phyloP scores from a whole-genome alignment of 176 grass and related monocot species.

The Puya raimondii region DNA sequence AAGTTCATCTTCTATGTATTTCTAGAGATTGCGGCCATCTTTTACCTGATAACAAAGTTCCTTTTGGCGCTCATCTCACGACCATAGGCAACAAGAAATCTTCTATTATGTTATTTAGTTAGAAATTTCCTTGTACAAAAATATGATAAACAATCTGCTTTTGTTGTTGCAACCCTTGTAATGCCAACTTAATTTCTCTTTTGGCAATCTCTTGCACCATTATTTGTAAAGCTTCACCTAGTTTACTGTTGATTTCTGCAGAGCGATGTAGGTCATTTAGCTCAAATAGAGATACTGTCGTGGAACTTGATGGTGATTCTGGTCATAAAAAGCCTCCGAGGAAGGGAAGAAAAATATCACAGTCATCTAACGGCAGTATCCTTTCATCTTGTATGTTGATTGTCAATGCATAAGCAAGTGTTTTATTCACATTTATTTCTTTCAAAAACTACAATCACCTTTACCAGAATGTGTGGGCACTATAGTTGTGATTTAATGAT shows the following conservation, averaged over 20 bases:
- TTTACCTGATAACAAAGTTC: too few species aligned
- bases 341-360: conserved; percentile 56
- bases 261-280: conserved; percentile 39
- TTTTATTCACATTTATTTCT: background rate
- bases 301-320: conserved; percentile 28
- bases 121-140: too few species aligned
- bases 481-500: background rate
- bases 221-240: too few species aligned
- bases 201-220: too few species aligned
- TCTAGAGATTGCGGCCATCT: too few species aligned
- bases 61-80: too few species aligned
- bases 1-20: too few species aligned
- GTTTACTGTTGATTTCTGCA: conserved; percentile 13
- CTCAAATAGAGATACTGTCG: conserved; percentile 19
- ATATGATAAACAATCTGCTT: too few species aligned
- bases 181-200: too few species aligned
- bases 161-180: too few species aligned
- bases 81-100: too few species aligned
- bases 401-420: conserved; percentile 9
- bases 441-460: background rate
- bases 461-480: background rate
- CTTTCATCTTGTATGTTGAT: conserved; percentile 20
- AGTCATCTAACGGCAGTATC: conserved; percentile 57
- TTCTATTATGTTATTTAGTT: too few species aligned
- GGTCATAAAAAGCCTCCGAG: conserved; percentile 38